Percentiles rank a stretch among this genome's conserved stretches.
These are phyloP conservation scores for Glarea lozoyensis DNA, from an alignment of 495 filamentous ascomycete genomes.

Conservation along the genomic window DNA sequence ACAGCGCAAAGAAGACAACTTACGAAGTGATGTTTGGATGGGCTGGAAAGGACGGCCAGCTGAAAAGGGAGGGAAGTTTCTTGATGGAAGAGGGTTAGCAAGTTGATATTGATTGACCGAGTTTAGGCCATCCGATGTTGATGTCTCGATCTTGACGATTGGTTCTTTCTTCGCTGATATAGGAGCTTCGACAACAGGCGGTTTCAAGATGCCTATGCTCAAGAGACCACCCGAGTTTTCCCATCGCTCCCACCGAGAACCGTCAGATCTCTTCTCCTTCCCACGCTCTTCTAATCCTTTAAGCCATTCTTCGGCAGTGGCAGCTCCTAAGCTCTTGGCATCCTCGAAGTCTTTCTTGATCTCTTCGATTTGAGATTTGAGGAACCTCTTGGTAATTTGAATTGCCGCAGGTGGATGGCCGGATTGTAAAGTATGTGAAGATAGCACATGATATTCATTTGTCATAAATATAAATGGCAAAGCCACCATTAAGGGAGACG, in stretches of 20 bases:
- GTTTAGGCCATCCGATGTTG: neutral
- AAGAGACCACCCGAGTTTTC: slow-evolving; percentile 40
- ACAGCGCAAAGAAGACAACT: too few relatives aligned
- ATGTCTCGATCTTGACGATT: neutral
- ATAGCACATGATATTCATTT: slow-evolving; percentile 43
- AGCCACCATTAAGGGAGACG: slow-evolving; percentile 47
- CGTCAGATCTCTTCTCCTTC: slow-evolving; percentile 44
- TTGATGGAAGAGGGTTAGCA: neutral
- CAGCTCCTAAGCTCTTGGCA: slow-evolving; percentile 48
- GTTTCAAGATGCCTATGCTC: slow-evolving; percentile 13
- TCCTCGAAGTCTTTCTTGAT: slow-evolving; percentile 48
- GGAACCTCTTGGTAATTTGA: slow-evolving; percentile 53
- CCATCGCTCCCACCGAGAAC: slow-evolving; percentile 64
- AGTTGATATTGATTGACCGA: neutral
- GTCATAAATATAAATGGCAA: slow-evolving; percentile 59
- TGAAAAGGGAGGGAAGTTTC: neutral
- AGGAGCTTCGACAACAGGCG: neutral
- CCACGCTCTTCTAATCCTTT: slow-evolving; percentile 58
- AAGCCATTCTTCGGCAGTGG: slow-evolving; percentile 61
- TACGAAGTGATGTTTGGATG: neutral
- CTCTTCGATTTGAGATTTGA: slow-evolving; percentile 42
- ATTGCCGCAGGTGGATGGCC: slow-evolving; percentile 33
- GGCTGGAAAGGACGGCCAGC: neutral
- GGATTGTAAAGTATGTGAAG: slow-evolving; percentile 40
- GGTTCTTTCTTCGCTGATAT: slow-evolving; percentile 3